Conservation (phyloP, 495 filamentous ascomycete genomes). For the Hypoxylon rickii region DNA sequence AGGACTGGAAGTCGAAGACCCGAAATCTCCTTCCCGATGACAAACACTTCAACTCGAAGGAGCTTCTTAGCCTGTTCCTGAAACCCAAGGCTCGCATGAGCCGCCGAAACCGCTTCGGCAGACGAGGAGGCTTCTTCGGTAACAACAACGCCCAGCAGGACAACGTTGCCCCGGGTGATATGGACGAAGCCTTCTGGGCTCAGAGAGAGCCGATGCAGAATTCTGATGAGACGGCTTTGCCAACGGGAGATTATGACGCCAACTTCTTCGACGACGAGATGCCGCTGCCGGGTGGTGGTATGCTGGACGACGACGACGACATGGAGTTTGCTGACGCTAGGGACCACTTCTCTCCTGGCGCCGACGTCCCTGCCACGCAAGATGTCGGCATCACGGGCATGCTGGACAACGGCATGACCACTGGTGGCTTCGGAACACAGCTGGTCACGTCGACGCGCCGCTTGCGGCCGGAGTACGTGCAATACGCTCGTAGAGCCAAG, state of each 20-base stretch:
- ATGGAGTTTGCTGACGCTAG: conserved; percentile 86
- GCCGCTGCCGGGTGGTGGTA: conserved; percentile 69
- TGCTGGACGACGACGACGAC: conserved; percentile 78
- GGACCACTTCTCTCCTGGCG: conserved; percentile 83
- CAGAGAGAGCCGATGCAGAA: conserved; percentile 61
- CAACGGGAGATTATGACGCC: conserved; percentile 84
- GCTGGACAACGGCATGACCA: conserved; percentile 53
- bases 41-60: conserved; percentile 95
- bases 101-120: conserved; percentile 41
- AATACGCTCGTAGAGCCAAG: conserved; percentile 94
- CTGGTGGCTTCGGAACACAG: conserved; percentile 82
- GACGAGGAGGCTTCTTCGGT: conserved; percentile 46
- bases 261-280: conserved; percentile 99
- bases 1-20: conserved; percentile 92
- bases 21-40: conserved; percentile 95
- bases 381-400: conserved; percentile 53
- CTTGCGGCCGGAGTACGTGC: conserved; percentile 89
- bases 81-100: conserved; percentile 86
- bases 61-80: conserved; percentile 86
- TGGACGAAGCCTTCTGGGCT: conserved; percentile 97
- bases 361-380: conserved; percentile 53
- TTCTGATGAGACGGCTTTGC: conserved; percentile 48
- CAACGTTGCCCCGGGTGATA: conserved; percentile 68
- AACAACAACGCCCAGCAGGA: conserved; percentile 43
- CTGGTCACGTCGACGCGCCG: conserved; percentile 87